Percentiles rank a stretch among this genome's conserved stretches.
Conservation (phyloP, 2,329 filamentous ascomycete genomes). For the Sporothrix euskadiensis region DNA sequence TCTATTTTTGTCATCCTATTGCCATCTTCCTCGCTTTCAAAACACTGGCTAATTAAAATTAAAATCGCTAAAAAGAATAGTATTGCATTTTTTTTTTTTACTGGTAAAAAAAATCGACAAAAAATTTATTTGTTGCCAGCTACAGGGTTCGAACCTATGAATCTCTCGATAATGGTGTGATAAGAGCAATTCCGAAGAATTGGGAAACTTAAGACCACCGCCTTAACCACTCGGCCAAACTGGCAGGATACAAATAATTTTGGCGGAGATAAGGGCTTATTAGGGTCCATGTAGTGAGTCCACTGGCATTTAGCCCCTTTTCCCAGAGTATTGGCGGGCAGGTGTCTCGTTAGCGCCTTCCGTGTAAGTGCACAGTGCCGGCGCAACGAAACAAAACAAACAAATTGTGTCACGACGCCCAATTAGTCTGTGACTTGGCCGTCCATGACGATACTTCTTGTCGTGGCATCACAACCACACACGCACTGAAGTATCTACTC, state of each 20-base stretch:
- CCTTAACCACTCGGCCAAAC: conserved; percentile 34
- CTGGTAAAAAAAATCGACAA: background rate
- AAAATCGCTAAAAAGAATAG: background rate
- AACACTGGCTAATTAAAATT: no score
- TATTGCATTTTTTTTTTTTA: no score
- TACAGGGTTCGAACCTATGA: conserved; percentile 34
- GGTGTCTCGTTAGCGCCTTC: background rate
- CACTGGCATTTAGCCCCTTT: background rate
- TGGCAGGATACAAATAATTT: conserved; percentile 28
- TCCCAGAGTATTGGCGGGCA: background rate
- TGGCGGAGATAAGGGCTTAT: conserved; percentile 22
- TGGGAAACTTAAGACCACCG: conserved; percentile 31
- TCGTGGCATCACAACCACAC: no score
- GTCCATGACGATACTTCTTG: no score
- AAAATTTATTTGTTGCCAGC: conserved; percentile 26
- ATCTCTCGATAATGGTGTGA: conserved; percentile 33
- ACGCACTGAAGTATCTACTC: no score
- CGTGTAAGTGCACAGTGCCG: background rate
- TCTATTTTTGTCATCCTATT: no score
- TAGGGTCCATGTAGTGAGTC: conserved; percentile 2
- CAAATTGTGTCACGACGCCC: background rate
- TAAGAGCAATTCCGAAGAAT: conserved; percentile 5
- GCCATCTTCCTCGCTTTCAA: no score
- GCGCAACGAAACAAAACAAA: no score
- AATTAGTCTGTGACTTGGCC: background rate